Evolutionary conservation across 176 grass and related monocot species (phyloP).

Genomic region (Avena insularis): DNA sequence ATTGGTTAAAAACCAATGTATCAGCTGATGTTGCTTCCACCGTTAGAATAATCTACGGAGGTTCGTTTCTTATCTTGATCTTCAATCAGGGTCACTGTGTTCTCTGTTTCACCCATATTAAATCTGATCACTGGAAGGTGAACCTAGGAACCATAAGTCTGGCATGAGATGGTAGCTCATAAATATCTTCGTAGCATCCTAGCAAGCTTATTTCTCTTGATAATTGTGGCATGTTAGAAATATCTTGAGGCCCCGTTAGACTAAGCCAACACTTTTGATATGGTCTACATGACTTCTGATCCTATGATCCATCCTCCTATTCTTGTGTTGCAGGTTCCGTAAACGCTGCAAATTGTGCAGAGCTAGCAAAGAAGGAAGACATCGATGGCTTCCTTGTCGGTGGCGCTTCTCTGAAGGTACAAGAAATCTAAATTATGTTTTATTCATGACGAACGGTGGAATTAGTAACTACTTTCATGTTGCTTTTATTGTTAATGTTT

Average conservation of each 20-base stretch:
- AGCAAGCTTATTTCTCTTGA: not conserved
- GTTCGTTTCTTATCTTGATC: constrained; percentile 48
- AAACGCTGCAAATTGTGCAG: constrained; percentile 81
- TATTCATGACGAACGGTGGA: not conserved
- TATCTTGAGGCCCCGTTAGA: not conserved
- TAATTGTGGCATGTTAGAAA: not conserved
- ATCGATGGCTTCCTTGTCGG: constrained; percentile 99
- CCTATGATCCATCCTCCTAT: not conserved
- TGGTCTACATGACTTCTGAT: not conserved
- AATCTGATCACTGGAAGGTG: constrained; percentile 4
- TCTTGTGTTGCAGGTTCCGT: constrained; percentile 75
- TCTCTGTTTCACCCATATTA: not conserved
- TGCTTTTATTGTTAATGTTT: not conserved
- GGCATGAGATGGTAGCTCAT: not conserved
- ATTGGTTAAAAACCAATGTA: constrained; percentile 92
- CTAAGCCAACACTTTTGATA: not conserved
- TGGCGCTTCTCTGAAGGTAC: constrained; percentile 94
- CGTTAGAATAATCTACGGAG: constrained; percentile 95
- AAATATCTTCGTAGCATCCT: not conserved
- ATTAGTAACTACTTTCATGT: not conserved
- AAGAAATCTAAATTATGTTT: not conserved
- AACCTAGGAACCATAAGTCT: constrained; percentile 6
- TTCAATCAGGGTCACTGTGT: not conserved
- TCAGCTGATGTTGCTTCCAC: constrained; percentile 89
- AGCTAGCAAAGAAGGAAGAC: constrained; percentile 96